Conservation (phyloP, 495 filamentous ascomycete genomes). For the Trichoderma parareesei region DNA sequence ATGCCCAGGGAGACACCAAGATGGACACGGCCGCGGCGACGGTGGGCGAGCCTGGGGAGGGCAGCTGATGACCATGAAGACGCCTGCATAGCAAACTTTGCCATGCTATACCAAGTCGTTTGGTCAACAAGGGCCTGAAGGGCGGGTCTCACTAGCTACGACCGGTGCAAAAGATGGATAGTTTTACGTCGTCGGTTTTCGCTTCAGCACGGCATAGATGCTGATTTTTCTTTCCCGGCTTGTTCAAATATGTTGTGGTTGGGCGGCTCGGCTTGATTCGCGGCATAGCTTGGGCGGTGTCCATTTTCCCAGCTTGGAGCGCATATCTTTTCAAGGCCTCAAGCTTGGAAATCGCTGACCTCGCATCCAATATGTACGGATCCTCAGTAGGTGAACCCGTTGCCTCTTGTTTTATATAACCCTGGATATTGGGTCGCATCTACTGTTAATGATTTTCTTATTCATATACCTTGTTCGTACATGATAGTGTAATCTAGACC, state of each 20-base stretch:
- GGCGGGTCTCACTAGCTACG: not conserved
- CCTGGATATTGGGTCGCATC: not conserved
- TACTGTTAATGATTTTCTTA: not conserved
- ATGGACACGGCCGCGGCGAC: not conserved
- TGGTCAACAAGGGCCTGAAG: not conserved
- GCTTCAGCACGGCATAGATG: not conserved
- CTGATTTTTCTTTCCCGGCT: not conserved
- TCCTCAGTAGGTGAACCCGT: too few species aligned
- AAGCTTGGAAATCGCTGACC: too few species aligned
- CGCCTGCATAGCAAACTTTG: not conserved
- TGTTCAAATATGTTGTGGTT: not conserved
- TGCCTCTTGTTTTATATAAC: not conserved
- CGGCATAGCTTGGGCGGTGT: not conserved
- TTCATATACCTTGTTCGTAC: not conserved
- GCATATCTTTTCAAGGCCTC: too few species aligned
- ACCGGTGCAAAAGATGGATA: not conserved
- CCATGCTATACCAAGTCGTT: not conserved
- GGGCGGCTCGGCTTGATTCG: not conserved
- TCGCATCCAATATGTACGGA: too few species aligned
- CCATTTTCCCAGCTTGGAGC: too few species aligned
- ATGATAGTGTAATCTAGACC: constrained; percentile 3
- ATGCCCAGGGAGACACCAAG: not conserved
- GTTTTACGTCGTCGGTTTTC: not conserved
- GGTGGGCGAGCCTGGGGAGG: not conserved
- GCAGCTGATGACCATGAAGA: not conserved